These are phyloP conservation scores for Kurtzmaniella quercitrusa DNA, from an alignment of 1,139 yeast species.

Conservation along the genomic window DNA sequence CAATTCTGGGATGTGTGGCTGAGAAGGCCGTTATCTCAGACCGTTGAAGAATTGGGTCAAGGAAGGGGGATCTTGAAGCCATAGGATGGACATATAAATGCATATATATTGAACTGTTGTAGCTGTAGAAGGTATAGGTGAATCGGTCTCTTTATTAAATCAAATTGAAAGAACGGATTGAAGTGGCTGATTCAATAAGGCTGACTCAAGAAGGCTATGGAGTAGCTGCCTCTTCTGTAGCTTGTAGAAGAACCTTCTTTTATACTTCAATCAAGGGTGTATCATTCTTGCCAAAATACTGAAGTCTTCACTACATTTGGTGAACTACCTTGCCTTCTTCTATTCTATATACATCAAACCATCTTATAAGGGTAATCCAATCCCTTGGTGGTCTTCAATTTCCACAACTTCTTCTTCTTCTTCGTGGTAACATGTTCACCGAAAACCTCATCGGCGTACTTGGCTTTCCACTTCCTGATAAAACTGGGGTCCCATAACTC, in stretches of 20 bases:
- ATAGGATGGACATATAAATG: slow-evolving; percentile 9
- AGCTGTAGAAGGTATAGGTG: too few relatives aligned
- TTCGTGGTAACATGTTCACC: slow-evolving; percentile 80
- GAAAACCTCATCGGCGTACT: slow-evolving; percentile 76
- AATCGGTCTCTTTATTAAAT: background rate
- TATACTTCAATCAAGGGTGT: too few relatives aligned
- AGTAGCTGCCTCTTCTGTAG: too few relatives aligned
- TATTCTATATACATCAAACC: background rate
- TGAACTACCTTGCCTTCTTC: too few relatives aligned
- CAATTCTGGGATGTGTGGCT: slow-evolving; percentile 80
- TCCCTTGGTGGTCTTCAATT: slow-evolving; percentile 67
- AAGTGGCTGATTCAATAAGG: too few relatives aligned
- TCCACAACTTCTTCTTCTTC: slow-evolving; percentile 89
- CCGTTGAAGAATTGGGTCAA: slow-evolving; percentile 70
- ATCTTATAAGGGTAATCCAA: slow-evolving; percentile 77
- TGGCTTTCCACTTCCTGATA: slow-evolving; percentile 72
- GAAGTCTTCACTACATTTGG: too few relatives aligned
- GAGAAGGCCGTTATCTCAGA: slow-evolving; percentile 80
- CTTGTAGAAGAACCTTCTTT: too few relatives aligned
- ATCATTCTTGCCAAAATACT: too few relatives aligned
- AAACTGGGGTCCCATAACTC: slow-evolving; percentile 97
- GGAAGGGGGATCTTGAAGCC: slow-evolving; percentile 51
- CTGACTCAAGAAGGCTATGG: too few relatives aligned
- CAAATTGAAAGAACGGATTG: background rate
- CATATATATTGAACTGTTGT: background rate